Evolutionary conservation across 2,329 filamentous ascomycete genomes (phyloP), one percentile per base, ranked within the genome.

Genomic region (Neonectria sp.): DNA sequence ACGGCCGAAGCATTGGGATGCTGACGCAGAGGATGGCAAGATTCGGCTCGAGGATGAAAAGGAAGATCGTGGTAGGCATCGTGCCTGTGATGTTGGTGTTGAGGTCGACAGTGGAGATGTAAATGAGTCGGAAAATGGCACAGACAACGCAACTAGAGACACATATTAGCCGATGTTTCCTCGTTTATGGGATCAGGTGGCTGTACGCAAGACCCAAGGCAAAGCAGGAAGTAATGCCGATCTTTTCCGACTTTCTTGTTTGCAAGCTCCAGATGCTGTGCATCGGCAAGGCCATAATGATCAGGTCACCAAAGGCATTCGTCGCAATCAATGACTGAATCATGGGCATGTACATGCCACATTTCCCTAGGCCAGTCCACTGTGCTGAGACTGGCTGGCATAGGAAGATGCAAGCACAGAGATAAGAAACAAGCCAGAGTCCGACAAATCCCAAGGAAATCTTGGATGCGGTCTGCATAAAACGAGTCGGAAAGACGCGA

Each of bases 351-450:
- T 81, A 79, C 2, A 72, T 63, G n/a, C 79, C 76, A 59, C 81
- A 83, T 5, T 45, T 68, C 29, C 76, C 75, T 8, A 73, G 69
- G 0, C 75, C 76, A 8, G 83, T 77, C 84, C 84, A 86, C 2
- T 83, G 77, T 62, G 82, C 84, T 7, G 79, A 71, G 6, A 86
- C 78, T 0, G 84, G 85, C 0, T 77, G 79, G 75, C 85, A 87
- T 49, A 85, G 80, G 72, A 87, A 86, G 61, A 86, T 79, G 72
- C 71, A 76, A 3, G 75, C 57, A 7, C 78, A 81, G 17, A 85
- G 75, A 56, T 81, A 83, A 21, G 81, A 78, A 51, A 85, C 78
- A n/a, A 78, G 74, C 83, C 85, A 86, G 35, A 73, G 68, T 40
- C 81, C 75, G 15, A 82, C 77, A 6, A 86, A 78, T 25, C 57